Evolutionary conservation across 495 filamentous ascomycete species (phyloP).

Genomic region (Neurospora sp.): DNA sequence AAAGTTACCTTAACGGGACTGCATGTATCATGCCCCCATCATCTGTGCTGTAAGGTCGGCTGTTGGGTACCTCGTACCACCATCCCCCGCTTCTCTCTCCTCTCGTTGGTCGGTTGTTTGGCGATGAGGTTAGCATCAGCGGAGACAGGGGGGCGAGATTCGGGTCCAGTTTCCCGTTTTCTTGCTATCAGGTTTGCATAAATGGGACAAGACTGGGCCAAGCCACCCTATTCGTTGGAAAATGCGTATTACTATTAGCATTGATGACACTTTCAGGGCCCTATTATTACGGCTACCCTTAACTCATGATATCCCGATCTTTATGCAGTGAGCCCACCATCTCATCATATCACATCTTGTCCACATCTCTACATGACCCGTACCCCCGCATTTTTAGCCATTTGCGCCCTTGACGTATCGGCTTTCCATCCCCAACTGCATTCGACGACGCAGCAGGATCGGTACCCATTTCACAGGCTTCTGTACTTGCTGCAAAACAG

Average conservation of each 20-base stretch:
- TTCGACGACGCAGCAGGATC: slow-evolving; percentile 18
- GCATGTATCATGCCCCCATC: neutral
- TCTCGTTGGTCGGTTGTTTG: neutral
- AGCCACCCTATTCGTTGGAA: neutral
- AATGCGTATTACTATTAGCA: neutral
- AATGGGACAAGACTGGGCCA: neutral
- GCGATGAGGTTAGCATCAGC: neutral
- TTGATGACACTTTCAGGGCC: neutral
- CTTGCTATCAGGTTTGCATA: neutral
- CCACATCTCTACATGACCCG: neutral
- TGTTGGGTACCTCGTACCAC: neutral
- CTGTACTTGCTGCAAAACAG: neutral
- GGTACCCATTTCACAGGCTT: slow-evolving; percentile 15
- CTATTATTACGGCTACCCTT: neutral
- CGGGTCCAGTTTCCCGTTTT: neutral
- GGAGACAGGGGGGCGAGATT: neutral
- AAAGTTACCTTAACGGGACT: neutral
- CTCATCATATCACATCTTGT: neutral
- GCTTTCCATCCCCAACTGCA: slow-evolving; percentile 31
- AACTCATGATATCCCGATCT: neutral
- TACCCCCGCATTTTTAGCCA: neutral
- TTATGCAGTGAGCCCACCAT: neutral
- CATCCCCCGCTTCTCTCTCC: neutral
- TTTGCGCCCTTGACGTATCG: slow-evolving; percentile 24
- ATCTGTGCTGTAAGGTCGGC: neutral